Evolutionary conservation across 2,329 filamentous ascomycete species (phyloP).

Genomic region (Cordyceps cicadae): DNA sequence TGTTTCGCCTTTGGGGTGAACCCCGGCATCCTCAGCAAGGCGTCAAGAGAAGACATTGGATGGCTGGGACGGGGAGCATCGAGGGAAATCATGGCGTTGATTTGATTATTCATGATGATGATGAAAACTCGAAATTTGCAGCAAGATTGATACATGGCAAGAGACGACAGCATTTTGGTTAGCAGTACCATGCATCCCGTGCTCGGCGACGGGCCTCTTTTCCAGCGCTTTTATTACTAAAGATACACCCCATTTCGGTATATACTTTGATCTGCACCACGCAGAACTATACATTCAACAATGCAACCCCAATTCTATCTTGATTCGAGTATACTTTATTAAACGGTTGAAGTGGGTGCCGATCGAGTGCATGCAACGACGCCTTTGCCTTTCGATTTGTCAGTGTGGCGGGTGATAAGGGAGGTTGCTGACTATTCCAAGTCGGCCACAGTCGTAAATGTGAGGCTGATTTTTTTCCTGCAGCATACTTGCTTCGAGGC

Average conservation of each 20-base stretch:
- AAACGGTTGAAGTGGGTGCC: background rate
- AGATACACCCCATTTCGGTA: background rate
- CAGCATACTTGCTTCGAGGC: too few species aligned
- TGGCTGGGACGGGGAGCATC: background rate
- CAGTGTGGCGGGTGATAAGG: background rate
- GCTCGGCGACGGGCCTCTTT: background rate
- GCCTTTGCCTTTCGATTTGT: too few species aligned
- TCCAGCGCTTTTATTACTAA: background rate
- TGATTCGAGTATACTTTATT: background rate
- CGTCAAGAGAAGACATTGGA: background rate
- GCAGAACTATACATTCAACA: background rate
- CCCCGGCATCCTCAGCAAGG: background rate
- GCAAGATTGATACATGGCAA: conserved; percentile 1
- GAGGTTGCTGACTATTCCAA: background rate
- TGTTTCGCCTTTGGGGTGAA: background rate
- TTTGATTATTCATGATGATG: conserved; percentile 4
- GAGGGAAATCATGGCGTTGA: conserved; percentile 1
- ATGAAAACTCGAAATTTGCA: background rate
- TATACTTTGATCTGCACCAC: background rate
- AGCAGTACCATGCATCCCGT: background rate
- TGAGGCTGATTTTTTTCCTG: too few species aligned
- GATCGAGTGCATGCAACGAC: too few species aligned
- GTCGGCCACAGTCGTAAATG: too few species aligned
- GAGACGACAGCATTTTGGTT: background rate
- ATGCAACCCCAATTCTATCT: background rate